Evolutionary conservation across 2,329 filamentous ascomycete genomes (phyloP), one percentile per base, ranked within the genome.

Genomic region (Teratosphaeria destructans): DNA sequence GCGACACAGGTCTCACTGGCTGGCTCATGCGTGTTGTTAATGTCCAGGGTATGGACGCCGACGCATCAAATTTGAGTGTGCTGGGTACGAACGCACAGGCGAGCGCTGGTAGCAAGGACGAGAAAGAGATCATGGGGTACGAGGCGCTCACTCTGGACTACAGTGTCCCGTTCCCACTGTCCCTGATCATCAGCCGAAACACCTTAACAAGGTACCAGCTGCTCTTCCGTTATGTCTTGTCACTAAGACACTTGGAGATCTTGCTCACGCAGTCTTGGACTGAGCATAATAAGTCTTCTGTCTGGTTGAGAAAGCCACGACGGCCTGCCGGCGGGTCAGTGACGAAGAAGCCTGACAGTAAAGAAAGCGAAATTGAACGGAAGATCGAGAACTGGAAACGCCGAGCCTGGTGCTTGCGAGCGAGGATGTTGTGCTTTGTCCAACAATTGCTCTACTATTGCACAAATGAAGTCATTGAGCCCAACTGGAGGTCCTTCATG

Each of bases 401-500:
- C 49, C 83, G 90, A 34, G 90, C 93, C 0, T 97, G 90, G 87
- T 96, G 90, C 2, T 76, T 99, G 60, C 84, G 94, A 37, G 90
- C 92, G 2, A 85, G 94, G 55, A 99, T 99, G 94, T 80, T 97
- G 8, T 90, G 96, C 8, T 99, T 97, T 70, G 90, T 97, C 2
- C 94, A 99, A 74, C 94, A 99, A 72, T 80, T 97, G 43, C 82
- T 96, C 5, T 99, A 97, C 74, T 99, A 96, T 72, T 97, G 91
- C 75, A 97, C 94, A 0, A 86, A 90, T 0, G 94, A 99, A 74
- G 94, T 99, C 58, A 95, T 99, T 58, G 94, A 99, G 74, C 94
- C 93, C 3, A 97, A 97, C 73, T 99, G 94, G 94, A 85, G 90
- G 65, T 88, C 86, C 55, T 84, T 99, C 62, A 96, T 96, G 90